Percentiles rank a stretch among this genome's conserved stretches.
These are phyloP conservation scores for Chloris gayana DNA, from an alignment of 176 grass and related monocot genomes.

Conservation along the genomic window DNA sequence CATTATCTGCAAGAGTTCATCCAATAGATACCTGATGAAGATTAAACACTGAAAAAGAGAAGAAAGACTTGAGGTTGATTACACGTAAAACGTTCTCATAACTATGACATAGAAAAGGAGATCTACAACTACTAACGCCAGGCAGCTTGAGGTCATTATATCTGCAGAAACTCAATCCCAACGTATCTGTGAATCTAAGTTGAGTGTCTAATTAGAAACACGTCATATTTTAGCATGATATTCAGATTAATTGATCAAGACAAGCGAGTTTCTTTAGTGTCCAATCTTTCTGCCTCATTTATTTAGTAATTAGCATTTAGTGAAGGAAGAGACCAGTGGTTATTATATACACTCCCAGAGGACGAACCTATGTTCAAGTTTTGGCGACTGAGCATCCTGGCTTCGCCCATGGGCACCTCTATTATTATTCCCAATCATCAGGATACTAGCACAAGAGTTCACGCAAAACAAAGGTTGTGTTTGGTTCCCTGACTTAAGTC, in stretches of 20 bases:
- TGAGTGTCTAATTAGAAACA: background rate
- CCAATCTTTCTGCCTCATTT: background rate
- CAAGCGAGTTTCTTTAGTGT: background rate
- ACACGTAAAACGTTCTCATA: background rate
- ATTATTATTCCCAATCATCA: too few species aligned
- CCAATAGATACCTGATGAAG: background rate
- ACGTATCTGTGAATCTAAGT: background rate
- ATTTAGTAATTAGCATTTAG: background rate
- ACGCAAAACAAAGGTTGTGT: too few species aligned
- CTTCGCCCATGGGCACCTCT: too few species aligned
- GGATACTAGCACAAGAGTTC: too few species aligned
- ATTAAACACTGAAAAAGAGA: background rate
- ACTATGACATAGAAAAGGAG: background rate
- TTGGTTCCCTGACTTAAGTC: too few species aligned
- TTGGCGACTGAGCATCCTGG: too few species aligned
- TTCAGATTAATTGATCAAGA: background rate
- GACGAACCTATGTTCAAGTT: too few species aligned
- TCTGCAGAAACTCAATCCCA: background rate
- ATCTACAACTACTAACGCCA: background rate
- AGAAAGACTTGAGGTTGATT: background rate
- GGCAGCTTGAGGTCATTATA: background rate
- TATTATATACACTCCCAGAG: background rate
- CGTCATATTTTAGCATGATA: background rate
- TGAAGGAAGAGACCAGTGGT: background rate
- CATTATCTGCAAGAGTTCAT: constrained; percentile 60